Base-by-base conservation (phyloP, 176 grass and related monocot genomes). In the Aegilops longissima region DNA sequence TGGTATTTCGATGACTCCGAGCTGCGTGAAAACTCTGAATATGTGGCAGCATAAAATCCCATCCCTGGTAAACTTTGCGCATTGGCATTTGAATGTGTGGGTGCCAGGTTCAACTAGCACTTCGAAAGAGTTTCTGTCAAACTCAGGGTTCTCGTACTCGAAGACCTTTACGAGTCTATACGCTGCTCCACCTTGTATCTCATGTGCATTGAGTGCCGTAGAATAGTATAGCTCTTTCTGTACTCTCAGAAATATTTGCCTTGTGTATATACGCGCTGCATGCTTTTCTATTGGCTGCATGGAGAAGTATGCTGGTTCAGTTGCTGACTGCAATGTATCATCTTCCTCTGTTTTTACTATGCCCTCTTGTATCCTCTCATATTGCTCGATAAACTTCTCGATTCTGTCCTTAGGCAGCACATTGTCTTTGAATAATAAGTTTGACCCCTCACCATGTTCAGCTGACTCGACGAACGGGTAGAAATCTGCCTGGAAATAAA, bases 31-130 rank as follows among this genome's bases (percentile, higher is more conserved):
- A 40, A 87, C 36, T 80, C 77, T 87, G 12, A 91, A 78, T 62
- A 82, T 64, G 78, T 91, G 89, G 14, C 67, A 66, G 36, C 80
- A 91, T 54, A 87, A 25, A 42, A 91, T 52, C n/a, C 89, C 85
- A 27, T 51, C 66, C 77, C 62, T 79, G 18, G 77, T 69, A 61
- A 87, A 91, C 34, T 83, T 87, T 66, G 61, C 65, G 7, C 89
- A 84, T 12, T 51, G 64, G 52, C 89, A 91, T 16, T 30, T 66
- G 36, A 84, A 67, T 21, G 23, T 13, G 7, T 17, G 54, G 40
- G 17, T 80, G 39, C 24, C 62, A 45, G 40, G 45, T 6, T 84
- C 68, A 36, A 85, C 66, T 24, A 25, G 5, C 24, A 91, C 81
- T 61, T 83, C 81, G 4, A 66, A 84, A 17, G 42, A 73, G 38